phyloP scores from a whole-genome alignment of 345 rosid genomes.

The Syzygium aromaticum region DNA sequence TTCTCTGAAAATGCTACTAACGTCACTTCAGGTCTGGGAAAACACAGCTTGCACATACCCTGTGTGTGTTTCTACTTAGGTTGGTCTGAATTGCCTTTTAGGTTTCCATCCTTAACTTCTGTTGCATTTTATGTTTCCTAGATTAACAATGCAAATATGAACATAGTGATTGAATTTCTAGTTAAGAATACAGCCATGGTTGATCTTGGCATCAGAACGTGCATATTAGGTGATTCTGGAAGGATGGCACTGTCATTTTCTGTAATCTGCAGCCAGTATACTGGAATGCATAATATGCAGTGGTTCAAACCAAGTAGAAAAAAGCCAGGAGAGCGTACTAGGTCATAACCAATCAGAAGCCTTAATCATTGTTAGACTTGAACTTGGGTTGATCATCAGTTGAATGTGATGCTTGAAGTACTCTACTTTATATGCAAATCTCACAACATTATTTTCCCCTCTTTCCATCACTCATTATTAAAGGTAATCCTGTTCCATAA shows the following conservation, averaged over 20 bases:
- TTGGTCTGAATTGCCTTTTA: neutral
- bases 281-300: too few species aligned
- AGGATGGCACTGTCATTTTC: neutral
- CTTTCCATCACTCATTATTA: neutral
- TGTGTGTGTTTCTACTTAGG: neutral
- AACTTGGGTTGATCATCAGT: neutral
- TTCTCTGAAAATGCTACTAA: neutral
- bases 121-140: fast-evolving
- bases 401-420: neutral
- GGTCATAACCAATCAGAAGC: neutral
- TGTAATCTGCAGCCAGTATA: neutral
- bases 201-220: neutral
- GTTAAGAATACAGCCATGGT: neutral
- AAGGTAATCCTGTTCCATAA: too few species aligned
- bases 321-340: neutral
- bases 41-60: neutral
- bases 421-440: neutral
- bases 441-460: neutral
- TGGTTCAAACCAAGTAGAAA: neutral
- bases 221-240: neutral
- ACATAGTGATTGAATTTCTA: neutral
- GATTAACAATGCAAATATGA: too few species aligned
- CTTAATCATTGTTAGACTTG: fast-evolving
- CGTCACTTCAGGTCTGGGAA: neutral
- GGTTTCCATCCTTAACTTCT: neutral